Base-by-base conservation (phyloP, 148 eudicot genomes). In the Silene uniflora region DNA sequence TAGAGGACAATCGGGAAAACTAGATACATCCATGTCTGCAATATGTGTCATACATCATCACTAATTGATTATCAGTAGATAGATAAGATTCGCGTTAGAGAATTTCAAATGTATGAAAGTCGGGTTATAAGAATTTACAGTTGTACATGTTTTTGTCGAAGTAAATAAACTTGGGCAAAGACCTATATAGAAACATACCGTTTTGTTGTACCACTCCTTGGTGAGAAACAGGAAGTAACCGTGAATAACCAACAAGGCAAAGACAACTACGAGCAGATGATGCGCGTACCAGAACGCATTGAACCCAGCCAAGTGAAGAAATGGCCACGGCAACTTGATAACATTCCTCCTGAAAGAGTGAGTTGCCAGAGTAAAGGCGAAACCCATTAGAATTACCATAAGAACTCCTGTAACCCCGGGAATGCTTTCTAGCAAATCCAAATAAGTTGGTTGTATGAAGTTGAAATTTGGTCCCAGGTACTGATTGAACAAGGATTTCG, bases 281-380 rank as follows among this genome's bases (percentile, higher is more conserved):
- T 92, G 99, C 0, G 98, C 89, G 74, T 92, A 92, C 98, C 98
- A 96, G 60, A 96, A 96, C 42, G 95, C 82, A 81, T 92, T 96
- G 71, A 96, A 96, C 55, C 99, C 99, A 2, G 98, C 98, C 81
- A 96, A 76, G 55, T 82, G 79, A 64, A 81, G 84, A 52, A 96
- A 89, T 12, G 88, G 93, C 88, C 84, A 78, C 5, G 91, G 91
- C 79, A 96, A 81, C 80, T 89, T 92, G 62, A 96, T 79, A 10
- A 89, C 93, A 79, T 92, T 96, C 80, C 88, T 88, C 78, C 98
- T 85, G 72, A 96, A 92, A 10, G 93, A 91, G 80, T 91, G 98
- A 10, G 90, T 87, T 16, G 98, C 98, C 72, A 96, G 70, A 19
- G 88, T 89, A 76, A 96, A 96, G 58, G 89, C 81, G 62, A 91